These are phyloP conservation scores for Yamadazyma aaseri DNA, from an alignment of 1,139 yeast species.

Conservation along the genomic window DNA sequence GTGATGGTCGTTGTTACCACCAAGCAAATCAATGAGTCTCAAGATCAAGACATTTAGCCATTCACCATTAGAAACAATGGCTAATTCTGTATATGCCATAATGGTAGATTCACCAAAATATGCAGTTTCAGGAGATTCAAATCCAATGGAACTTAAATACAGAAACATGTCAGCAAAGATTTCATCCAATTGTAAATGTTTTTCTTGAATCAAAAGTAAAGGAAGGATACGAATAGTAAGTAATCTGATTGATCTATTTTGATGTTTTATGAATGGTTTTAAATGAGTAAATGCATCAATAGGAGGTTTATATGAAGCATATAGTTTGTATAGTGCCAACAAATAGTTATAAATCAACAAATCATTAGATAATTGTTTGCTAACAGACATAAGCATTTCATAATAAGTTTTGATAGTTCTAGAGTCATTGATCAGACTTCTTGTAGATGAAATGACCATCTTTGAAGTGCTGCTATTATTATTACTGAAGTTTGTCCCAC, in stretches of 20 bases:
- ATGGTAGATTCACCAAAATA: slow-evolving; percentile 65
- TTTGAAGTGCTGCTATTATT: no score
- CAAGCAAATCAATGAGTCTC: slow-evolving; percentile 58
- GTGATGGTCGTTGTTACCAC: slow-evolving; percentile 59
- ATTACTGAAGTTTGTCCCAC: slow-evolving; percentile 40
- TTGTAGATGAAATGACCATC: neutral
- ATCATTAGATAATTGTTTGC: neutral
- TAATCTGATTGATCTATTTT: slow-evolving; percentile 53
- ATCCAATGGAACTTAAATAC: slow-evolving; percentile 34
- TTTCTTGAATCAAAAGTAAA: slow-evolving; percentile 36
- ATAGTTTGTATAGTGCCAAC: slow-evolving; percentile 44
- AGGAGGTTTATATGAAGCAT: slow-evolving; percentile 50
- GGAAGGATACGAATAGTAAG: slow-evolving; percentile 49
- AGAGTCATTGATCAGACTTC: slow-evolving; percentile 3
- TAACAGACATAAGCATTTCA: neutral
- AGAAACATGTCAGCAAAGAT: slow-evolving; percentile 38
- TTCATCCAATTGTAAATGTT: slow-evolving; percentile 27
- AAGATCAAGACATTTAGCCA: slow-evolving; percentile 59
- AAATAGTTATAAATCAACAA: slow-evolving; percentile 30
- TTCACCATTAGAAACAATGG: slow-evolving; percentile 59
- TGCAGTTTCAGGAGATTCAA: slow-evolving; percentile 20
- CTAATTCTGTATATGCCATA: slow-evolving; percentile 59
- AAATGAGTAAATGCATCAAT: slow-evolving; percentile 22
- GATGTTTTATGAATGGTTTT: slow-evolving; percentile 20
- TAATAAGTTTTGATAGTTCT: neutral